Conservation (phyloP, 768 basidiomycete species). For the Pholiota conissans region DNA sequence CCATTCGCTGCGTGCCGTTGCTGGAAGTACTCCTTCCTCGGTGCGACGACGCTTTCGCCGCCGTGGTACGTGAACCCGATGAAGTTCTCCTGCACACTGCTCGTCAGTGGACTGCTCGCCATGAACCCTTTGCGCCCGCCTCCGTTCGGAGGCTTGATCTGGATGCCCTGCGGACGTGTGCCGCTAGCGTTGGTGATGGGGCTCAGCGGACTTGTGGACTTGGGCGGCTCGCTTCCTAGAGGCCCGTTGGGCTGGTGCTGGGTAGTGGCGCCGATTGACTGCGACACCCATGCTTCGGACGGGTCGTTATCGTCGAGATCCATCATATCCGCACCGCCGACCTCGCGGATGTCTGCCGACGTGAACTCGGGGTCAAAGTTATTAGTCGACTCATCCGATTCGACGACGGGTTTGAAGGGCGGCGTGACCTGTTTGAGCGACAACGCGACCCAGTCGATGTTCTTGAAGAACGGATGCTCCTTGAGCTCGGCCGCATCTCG, state of each 20-base stretch:
- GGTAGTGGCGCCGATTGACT: constrained; percentile 36
- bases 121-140: constrained; percentile 31
- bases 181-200: constrained; percentile 17
- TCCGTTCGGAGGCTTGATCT: constrained; percentile 49
- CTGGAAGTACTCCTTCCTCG: constrained; percentile 31
- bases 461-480: constrained; percentile 91
- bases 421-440: constrained; percentile 88
- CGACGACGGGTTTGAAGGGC: constrained; percentile 96
- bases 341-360: constrained; percentile 79
- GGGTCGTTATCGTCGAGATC: constrained; percentile 51
- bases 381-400: constrained; percentile 96
- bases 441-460: constrained; percentile 90
- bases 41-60: constrained; percentile 60
- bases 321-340: constrained; percentile 42
- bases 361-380: constrained; percentile 99
- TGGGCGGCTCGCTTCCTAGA: constrained; percentile 55
- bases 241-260: constrained; percentile 76
- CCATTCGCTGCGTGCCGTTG: constrained; percentile 47
- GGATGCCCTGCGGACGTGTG: constrained; percentile 37
- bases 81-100: constrained; percentile 95
- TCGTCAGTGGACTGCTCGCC: constrained; percentile 75
- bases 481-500: constrained; percentile 94
- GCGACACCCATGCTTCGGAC: constrained; percentile 66
- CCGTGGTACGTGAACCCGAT: constrained; percentile 90
- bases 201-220: constrained; percentile 16